These are phyloP conservation scores for Limnomonas spitsbergensis DNA, from an alignment of 139 green algal species.

Conservation along the genomic window DNA sequence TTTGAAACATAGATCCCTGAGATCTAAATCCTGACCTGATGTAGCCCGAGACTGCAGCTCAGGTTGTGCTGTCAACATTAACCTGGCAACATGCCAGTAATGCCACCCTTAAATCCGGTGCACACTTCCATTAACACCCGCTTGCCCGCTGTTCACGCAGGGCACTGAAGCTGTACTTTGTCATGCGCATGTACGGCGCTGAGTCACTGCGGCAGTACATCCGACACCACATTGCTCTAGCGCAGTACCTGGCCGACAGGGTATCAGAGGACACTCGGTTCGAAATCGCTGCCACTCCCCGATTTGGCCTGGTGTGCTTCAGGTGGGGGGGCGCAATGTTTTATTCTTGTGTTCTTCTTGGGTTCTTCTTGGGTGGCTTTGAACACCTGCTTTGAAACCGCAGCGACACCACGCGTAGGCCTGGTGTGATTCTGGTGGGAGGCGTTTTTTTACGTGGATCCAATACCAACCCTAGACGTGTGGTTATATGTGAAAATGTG, in stretches of 20 bases:
- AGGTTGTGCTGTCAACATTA: too few relatives aligned
- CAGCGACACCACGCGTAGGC: neutral
- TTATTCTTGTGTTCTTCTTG: neutral
- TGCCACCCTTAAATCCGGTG: too few relatives aligned
- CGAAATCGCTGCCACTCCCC: constrained; percentile 48
- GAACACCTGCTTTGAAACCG: neutral
- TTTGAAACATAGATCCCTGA: too few relatives aligned
- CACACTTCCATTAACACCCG: too few relatives aligned
- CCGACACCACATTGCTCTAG: constrained; percentile 61
- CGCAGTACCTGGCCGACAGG: constrained; percentile 34
- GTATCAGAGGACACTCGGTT: constrained; percentile 47
- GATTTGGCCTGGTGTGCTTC: constrained; percentile 73
- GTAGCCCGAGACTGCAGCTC: too few relatives aligned
- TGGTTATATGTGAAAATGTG: neutral
- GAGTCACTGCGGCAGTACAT: constrained; percentile 59
- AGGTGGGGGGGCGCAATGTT: too few relatives aligned
- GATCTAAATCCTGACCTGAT: too few relatives aligned
- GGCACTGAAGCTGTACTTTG: constrained; percentile 83
- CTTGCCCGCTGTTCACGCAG: too few relatives aligned
- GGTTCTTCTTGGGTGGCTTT: neutral
- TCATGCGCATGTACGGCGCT: constrained; percentile 77
- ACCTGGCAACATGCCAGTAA: too few relatives aligned
- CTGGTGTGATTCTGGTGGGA: neutral
- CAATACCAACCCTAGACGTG: neutral
- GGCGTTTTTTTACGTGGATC: neutral